These are phyloP conservation scores for Podospora pseudoanserina DNA, from an alignment of 495 filamentous ascomycete species.

Conservation along the genomic window DNA sequence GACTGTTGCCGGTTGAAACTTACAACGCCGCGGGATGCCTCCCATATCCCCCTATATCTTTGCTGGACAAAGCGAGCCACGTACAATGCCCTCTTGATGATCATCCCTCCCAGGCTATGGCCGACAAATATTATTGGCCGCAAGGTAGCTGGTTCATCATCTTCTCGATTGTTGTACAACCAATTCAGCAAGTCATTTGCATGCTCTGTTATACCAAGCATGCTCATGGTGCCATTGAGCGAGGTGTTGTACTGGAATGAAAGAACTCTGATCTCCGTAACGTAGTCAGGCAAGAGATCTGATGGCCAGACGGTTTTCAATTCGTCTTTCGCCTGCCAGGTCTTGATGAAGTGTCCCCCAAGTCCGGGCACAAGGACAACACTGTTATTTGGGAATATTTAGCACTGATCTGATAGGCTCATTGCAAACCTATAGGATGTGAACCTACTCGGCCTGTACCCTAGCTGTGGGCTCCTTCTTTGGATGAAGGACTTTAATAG, in stretches of 20 bases:
- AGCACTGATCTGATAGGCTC: not conserved
- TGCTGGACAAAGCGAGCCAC: not conserved
- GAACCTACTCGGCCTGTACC: not conserved
- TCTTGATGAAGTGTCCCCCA: slow-evolving; percentile 11
- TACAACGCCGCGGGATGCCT: slow-evolving; percentile 15
- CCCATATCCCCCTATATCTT: slow-evolving; percentile 9
- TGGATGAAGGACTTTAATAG: not conserved
- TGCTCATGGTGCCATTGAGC: slow-evolving; percentile 1
- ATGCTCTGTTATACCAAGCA: slow-evolving; percentile 7
- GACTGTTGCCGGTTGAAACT: not conserved
- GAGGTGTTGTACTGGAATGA: slow-evolving; percentile 16
- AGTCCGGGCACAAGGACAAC: slow-evolving; percentile 12
- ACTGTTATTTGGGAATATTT: not conserved
- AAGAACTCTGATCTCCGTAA: slow-evolving; percentile 8
- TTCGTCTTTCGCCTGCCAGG: slow-evolving; percentile 10
- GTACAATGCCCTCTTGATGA: slow-evolving; percentile 9
- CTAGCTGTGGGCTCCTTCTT: not conserved
- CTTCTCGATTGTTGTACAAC: not conserved
- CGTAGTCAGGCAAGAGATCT: slow-evolving; percentile 4
- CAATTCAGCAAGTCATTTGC: slow-evolving; percentile 8
- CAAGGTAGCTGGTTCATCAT: not conserved
- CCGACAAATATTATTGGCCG: slow-evolving; percentile 16
- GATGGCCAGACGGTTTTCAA: slow-evolving; percentile 14
- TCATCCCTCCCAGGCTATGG: slow-evolving; percentile 17
- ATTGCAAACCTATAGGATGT: not conserved